Base-by-base conservation (phyloP, 331 rosid genomes). In the Acacia concinna region DNA sequence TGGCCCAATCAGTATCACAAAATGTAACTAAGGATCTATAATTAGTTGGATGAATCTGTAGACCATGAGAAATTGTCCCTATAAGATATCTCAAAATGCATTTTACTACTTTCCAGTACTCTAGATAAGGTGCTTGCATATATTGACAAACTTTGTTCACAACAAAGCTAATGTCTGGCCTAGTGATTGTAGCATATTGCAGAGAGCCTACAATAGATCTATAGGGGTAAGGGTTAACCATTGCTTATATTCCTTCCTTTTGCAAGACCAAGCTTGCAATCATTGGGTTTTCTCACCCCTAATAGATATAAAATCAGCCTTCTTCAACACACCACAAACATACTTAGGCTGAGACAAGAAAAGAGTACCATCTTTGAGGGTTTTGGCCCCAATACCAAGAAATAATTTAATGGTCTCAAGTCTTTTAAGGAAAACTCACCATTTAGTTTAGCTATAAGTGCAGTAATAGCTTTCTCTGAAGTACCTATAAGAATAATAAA, bases 61-160 rank as follows among this genome's bases (percentile, higher is more conserved):
- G 3, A 20, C 60, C 60, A 20, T n/a, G 60, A n/a, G 25, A 0
- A 20, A 1, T 2, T 3, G 13, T 6, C 0, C 27, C 60, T 0
- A 28, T 28, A 0, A 52, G 12, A 2, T 52, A 52, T 0, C 60
- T 0, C 0, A 52, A 4, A 0, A 52, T 52, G 0, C 12, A 0
- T 0, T 52, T 54, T 0, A 54, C 13, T 0, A 5, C 28, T 1
- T 54, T 54, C 31, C 14, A 54, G 0, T 54, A 15, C 0, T 54
- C 15, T 0, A n/a, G 1, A 8, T 2, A 23, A 0, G 62, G 62
- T 20, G 1, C 1, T 3, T 54, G 62, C 62, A 54, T 54, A 2
- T 7, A 54, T 3, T 54, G 62, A 2, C 62, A 54, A 0, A 54
- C 62, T 4, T 9, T 21, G 0, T 23, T 21, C 1, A 54, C 31